A percentile compares a stretch with the other conserved stretches of the same genome.
Conservation (phyloP, 106 monocot genomes). For the Hemerocallis citrina region DNA sequence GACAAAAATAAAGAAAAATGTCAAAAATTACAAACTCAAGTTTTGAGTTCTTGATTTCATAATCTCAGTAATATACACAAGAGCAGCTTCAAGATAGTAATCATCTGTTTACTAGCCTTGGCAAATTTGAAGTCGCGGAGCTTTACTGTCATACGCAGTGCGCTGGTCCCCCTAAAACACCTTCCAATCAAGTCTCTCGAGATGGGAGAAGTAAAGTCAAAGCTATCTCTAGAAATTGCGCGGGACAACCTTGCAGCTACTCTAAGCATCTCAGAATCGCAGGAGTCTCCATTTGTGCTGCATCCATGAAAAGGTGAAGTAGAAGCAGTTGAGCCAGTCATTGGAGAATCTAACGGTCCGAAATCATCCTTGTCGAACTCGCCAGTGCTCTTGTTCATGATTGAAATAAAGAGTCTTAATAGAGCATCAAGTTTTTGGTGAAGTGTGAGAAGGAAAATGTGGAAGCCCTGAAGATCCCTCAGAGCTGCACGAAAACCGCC, state of each 20-base stretch:
- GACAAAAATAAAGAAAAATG: not conserved
- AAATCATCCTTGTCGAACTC: conserved; percentile 64
- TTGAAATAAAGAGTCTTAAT: conserved; percentile 38
- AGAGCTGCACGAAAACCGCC: conserved; percentile 77
- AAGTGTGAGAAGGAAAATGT: conserved; percentile 75
- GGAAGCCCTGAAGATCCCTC: conserved; percentile 75
- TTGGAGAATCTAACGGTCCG: conserved; percentile 33
- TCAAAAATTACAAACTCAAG: not conserved
- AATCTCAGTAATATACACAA: no score
- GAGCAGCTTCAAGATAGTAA: no score
- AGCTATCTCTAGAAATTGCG: conserved; percentile 28
- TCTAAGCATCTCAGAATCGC: conserved; percentile 39
- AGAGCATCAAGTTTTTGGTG: conserved; percentile 83
- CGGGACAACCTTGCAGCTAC: conserved; percentile 12
- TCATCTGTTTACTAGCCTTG: conserved; percentile 44
- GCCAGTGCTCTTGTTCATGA: conserved; percentile 40
- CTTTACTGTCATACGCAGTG: conserved; percentile 68
- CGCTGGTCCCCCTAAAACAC: conserved; percentile 46
- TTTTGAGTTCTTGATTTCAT: no score
- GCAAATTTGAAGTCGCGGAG: conserved; percentile 72
- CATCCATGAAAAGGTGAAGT: conserved; percentile 9
- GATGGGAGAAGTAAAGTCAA: conserved; percentile 39
- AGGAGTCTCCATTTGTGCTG: conserved; percentile 21
- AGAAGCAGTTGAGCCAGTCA: conserved; percentile 8
- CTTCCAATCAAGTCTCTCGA: conserved; percentile 42